phyloP scores from a whole-genome alignment of 331 rosid genomes.

The Malus hybrid region DNA sequence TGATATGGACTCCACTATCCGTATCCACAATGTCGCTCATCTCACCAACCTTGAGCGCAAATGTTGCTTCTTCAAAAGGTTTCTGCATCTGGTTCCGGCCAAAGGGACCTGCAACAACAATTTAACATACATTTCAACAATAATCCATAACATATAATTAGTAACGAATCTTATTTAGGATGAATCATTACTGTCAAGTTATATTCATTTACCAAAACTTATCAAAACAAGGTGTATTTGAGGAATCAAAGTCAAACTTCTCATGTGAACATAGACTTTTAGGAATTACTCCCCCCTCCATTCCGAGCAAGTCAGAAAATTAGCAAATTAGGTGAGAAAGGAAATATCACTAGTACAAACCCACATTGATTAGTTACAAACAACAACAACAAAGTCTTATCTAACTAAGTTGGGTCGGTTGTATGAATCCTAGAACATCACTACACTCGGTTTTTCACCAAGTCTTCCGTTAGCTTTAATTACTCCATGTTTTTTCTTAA shows the following conservation, averaged over 20 bases:
- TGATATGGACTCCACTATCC: slow-evolving; percentile 89
- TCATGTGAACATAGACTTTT: neutral
- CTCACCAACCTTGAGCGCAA: slow-evolving; percentile 76
- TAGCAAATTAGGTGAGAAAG: too few relatives aligned
- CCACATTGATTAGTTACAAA: neutral
- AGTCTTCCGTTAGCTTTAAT: too few relatives aligned
- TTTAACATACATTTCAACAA: neutral
- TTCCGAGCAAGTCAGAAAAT: neutral
- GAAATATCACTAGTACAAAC: neutral
- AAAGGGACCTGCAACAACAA: slow-evolving; percentile 57
- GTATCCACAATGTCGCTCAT: slow-evolving; percentile 85
- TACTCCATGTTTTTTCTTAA: too few relatives aligned
- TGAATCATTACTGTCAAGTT: neutral
- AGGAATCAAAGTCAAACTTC: neutral
- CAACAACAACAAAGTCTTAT: too few relatives aligned
- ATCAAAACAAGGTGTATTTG: neutral
- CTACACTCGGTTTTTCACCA: too few relatives aligned
- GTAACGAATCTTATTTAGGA: neutral
- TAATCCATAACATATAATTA: neutral
- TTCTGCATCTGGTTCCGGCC: slow-evolving; percentile 99
- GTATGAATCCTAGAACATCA: too few relatives aligned
- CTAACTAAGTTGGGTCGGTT: too few relatives aligned
- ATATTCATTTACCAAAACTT: neutral
- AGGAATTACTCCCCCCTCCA: neutral
- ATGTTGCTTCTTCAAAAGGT: slow-evolving; percentile 88